Conservation (phyloP, 192 early-diverging fungal genomes). For the Entomortierella lignicola region DNA sequence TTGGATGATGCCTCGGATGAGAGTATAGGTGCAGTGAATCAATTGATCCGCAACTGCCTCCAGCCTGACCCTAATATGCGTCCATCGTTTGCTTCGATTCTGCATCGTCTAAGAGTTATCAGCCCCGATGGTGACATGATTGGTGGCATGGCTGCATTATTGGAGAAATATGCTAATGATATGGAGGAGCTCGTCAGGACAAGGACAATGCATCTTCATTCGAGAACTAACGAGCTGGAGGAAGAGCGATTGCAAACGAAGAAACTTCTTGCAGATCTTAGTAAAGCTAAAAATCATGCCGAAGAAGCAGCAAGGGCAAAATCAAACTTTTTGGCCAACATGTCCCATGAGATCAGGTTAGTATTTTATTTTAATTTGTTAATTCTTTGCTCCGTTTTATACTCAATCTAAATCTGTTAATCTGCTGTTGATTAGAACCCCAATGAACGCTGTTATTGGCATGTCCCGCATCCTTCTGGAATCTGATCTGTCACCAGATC, state of each 20-base stretch:
- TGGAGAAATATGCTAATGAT: slow-evolving; percentile 59
- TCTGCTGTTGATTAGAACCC: too few species aligned
- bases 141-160: slow-evolving; percentile 55
- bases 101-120: slow-evolving; percentile 40
- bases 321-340: slow-evolving; percentile 78
- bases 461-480: slow-evolving; percentile 77
- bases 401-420: too few species aligned
- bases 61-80: slow-evolving; percentile 32
- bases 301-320: slow-evolving; percentile 60
- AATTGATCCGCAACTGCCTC: slow-evolving; percentile 45
- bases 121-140: slow-evolving; percentile 54
- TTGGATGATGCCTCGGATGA: slow-evolving; percentile 47
- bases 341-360: slow-evolving; percentile 72
- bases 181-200: slow-evolving; percentile 59
- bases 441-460: slow-evolving; percentile 82
- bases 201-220: slow-evolving; percentile 54
- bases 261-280: slow-evolving; percentile 50
- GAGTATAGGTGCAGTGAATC: slow-evolving; percentile 44
- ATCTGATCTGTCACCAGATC: slow-evolving; percentile 74
- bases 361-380: slow-evolving; percentile 12
- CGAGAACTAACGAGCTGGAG: slow-evolving; percentile 56
- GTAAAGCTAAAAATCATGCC: slow-evolving; percentile 58
- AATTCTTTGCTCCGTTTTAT: too few species aligned
- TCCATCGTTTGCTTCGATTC: slow-evolving; percentile 28
- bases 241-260: slow-evolving; percentile 54